A percentile compares a stretch with the other conserved stretches of the same genome.
Evolutionary conservation across 148 eudicot genomes (phyloP).

Genomic region (Persicaria maculosa): DNA sequence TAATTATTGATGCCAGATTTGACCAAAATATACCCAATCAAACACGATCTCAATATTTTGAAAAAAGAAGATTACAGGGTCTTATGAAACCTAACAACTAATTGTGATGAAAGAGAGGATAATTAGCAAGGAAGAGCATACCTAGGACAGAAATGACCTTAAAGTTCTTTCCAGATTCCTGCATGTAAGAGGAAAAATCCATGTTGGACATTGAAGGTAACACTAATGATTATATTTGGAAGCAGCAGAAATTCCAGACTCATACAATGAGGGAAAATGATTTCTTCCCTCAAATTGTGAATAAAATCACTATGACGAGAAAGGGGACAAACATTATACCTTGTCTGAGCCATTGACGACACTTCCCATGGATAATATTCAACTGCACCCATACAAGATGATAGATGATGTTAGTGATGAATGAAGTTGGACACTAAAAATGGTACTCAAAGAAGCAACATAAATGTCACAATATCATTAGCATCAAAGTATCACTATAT

Average conservation of each 20-base stretch:
- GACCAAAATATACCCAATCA: not conserved
- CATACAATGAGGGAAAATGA: not conserved
- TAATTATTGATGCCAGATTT: not conserved
- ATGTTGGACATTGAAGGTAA: not conserved
- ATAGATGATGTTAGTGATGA: not conserved
- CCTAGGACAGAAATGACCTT: slow-evolving; percentile 29
- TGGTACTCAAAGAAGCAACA: not conserved
- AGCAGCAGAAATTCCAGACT: not conserved
- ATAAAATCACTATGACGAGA: not conserved
- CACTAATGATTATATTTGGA: not conserved
- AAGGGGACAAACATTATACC: slow-evolving; percentile 9
- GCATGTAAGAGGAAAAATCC: slow-evolving; percentile 13
- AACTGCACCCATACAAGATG: slow-evolving; percentile 1
- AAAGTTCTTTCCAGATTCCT: slow-evolving; percentile 25
- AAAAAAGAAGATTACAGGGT: not conserved
- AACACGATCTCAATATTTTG: not conserved
- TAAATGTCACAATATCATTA: not conserved
- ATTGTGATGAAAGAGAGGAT: not conserved
- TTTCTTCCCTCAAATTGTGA: not conserved
- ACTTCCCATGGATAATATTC: slow-evolving; percentile 27
- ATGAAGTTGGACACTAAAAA: not conserved
- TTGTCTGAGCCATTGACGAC: slow-evolving; percentile 19
- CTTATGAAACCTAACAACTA: not conserved
- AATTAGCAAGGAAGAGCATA: slow-evolving; percentile 13
- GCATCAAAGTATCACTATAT: not conserved